These are phyloP conservation scores for Biscogniauxia mediterranea DNA, from an alignment of 2,329 filamentous ascomycete species.

Conservation along the genomic window DNA sequence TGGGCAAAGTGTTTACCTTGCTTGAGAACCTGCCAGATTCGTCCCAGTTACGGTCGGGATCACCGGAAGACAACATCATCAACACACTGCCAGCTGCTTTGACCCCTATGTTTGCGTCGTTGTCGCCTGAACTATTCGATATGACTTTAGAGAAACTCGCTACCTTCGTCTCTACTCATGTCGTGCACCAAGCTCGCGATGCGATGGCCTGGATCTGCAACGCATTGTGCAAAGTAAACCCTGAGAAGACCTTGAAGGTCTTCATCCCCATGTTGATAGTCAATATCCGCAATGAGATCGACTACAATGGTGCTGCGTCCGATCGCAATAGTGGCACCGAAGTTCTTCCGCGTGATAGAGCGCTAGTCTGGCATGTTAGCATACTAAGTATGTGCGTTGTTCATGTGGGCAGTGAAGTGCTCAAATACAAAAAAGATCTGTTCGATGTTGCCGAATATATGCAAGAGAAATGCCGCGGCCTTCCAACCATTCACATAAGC, in stretches of 20 bases:
- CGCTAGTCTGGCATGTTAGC: conserved; percentile 93
- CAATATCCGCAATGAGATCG: conserved; percentile 94
- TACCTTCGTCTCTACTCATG: conserved; percentile 86
- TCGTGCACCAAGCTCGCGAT: conserved; percentile 94
- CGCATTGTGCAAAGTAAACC: conserved; percentile 91
- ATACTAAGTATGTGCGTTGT: conserved; percentile 98
- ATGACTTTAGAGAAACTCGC: conserved; percentile 88
- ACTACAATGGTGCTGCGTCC: conserved; percentile 92
- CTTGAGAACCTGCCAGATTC: conserved; percentile 93
- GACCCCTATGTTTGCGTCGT: conserved; percentile 81
- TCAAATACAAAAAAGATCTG: conserved; percentile 85
- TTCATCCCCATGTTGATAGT: conserved; percentile 87
- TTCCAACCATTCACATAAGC: conserved; percentile 92
- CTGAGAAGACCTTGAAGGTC: conserved; percentile 86
- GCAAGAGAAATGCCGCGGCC: conserved; percentile 91
- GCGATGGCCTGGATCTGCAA: conserved; percentile 99
- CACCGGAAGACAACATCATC: conserved; percentile 94
- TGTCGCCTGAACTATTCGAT: conserved; percentile 93
- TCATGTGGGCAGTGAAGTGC: conserved; percentile 85
- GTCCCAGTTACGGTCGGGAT: conserved; percentile 81
- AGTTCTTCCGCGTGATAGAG: conserved; percentile 87
- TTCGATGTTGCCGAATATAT: conserved; percentile 92
- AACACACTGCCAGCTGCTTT: conserved; percentile 92
- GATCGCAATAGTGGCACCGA: conserved; percentile 92
- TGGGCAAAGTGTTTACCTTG: conserved; percentile 93